Conservation (phyloP, 306 rosid species). For the Dryas drummondii region DNA sequence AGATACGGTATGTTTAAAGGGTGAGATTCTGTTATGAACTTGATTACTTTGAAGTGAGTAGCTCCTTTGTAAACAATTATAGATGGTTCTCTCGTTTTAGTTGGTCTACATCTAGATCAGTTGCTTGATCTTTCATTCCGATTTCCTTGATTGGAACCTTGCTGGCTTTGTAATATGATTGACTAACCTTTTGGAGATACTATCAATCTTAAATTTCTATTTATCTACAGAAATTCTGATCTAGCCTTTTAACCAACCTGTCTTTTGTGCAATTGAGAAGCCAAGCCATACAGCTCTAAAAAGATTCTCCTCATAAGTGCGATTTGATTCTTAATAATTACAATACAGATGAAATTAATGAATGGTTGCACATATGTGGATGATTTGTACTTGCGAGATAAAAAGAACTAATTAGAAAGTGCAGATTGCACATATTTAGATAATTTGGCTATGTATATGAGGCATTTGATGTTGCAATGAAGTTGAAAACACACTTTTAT, state of each 20-base stretch:
- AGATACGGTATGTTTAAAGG: conserved; percentile 80
- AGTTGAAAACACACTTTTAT: neutral
- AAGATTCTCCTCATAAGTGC: neutral
- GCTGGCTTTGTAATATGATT: neutral
- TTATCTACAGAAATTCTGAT: neutral
- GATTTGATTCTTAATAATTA: neutral
- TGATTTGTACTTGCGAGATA: neutral
- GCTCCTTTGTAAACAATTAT: conserved; percentile 6
- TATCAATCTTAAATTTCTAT: neutral
- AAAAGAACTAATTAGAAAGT: neutral
- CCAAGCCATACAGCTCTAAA: neutral
- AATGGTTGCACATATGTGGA: neutral
- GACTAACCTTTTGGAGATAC: conserved; percentile 1
- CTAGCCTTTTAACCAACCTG: neutral
- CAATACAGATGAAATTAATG: neutral
- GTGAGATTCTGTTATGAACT: conserved; percentile 41
- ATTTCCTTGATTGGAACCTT: neutral
- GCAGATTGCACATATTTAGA: neutral
- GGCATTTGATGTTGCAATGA: neutral
- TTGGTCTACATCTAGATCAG: neutral
- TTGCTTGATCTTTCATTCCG: conserved; percentile 2
- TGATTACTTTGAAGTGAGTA: conserved; percentile 19
- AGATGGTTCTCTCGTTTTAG: neutral
- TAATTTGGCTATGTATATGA: neutral
- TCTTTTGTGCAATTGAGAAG: neutral